Conservation (phyloP, 257 asterid species). For the Jasminum sambac region DNA sequence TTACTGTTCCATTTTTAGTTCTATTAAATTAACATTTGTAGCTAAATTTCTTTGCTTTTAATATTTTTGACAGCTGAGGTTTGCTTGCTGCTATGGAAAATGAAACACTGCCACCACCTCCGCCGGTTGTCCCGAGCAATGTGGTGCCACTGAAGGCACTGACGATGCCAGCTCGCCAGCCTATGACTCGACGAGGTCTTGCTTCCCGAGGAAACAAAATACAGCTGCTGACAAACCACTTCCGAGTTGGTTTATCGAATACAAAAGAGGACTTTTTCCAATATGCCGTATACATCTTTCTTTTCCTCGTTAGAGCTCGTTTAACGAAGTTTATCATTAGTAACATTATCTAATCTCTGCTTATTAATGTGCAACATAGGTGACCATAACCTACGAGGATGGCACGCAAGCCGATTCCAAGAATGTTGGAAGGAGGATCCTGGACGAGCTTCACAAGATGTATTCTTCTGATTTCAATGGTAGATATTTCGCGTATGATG, state of each 20-base stretch:
- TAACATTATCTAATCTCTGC: not conserved
- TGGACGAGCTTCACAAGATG: slow-evolving; percentile 48
- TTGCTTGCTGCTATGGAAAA: not conserved
- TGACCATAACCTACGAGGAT: slow-evolving; percentile 57
- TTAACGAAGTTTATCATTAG: not conserved
- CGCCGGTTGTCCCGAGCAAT: slow-evolving; percentile 20
- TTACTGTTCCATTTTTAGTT: not conserved
- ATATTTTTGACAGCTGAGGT: not conserved
- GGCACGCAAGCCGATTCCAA: slow-evolving; percentile 58
- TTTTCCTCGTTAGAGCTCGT: too few species aligned
- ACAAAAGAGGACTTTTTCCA: slow-evolving; percentile 53
- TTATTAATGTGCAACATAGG: slow-evolving; percentile 32
- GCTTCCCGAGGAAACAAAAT: slow-evolving; percentile 41
- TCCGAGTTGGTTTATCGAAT: slow-evolving; percentile 41
- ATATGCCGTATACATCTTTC: slow-evolving; percentile 44
- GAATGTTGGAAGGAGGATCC: slow-evolving; percentile 55
- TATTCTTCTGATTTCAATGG: slow-evolving; percentile 45
- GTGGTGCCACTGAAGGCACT: slow-evolving; percentile 31
- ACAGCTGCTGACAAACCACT: slow-evolving; percentile 49
- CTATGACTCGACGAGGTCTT: slow-evolving; percentile 47
- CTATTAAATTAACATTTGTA: not conserved
- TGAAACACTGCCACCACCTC: slow-evolving; percentile 37
- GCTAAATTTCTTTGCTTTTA: not conserved
- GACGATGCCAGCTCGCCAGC: slow-evolving; percentile 28
- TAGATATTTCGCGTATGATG: slow-evolving; percentile 65